Evolutionary conservation across 495 filamentous ascomycete genomes (phyloP).

Genomic region (Aspergillus biplanus): DNA sequence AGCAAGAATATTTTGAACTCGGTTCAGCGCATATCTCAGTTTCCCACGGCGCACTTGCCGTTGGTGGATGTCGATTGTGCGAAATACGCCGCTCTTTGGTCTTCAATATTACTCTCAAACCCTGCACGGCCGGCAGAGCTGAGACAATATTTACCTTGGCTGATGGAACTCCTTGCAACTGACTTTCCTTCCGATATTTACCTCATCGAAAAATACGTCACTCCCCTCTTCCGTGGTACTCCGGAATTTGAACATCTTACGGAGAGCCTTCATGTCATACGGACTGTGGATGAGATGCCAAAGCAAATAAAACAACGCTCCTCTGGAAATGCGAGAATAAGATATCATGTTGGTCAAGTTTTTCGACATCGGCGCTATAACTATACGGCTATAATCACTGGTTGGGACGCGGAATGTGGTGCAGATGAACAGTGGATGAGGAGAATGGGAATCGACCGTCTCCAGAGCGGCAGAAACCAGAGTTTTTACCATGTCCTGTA

Average conservation of each 20-base stretch:
- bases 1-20: slow-evolving; percentile 79
- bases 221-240: slow-evolving; percentile 55
- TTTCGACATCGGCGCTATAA: slow-evolving; percentile 81
- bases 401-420: slow-evolving; percentile 74
- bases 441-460: slow-evolving; percentile 63
- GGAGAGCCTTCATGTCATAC: slow-evolving; percentile 60
- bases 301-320: slow-evolving; percentile 55
- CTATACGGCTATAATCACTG: slow-evolving; percentile 80
- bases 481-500: slow-evolving; percentile 86
- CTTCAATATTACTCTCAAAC: slow-evolving; percentile 63
- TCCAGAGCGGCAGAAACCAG: slow-evolving; percentile 67
- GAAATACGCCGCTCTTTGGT: slow-evolving; percentile 80
- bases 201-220: slow-evolving; percentile 66
- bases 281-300: slow-evolving; percentile 60
- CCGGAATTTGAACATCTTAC: slow-evolving; percentile 49
- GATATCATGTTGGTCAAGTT: slow-evolving; percentile 78
- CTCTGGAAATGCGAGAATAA: slow-evolving; percentile 49
- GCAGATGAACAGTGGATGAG: slow-evolving; percentile 58
- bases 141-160: slow-evolving; percentile 65
- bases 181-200: slow-evolving; percentile 65
- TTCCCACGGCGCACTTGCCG: slow-evolving; percentile 22
- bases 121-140: slow-evolving; percentile 55
- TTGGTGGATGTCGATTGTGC: slow-evolving; percentile 64
- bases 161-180: slow-evolving; percentile 66
- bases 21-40: slow-evolving; percentile 45